A percentile compares a stretch with the other conserved stretches of the same genome.
These are phyloP conservation scores for Fusarium agapanthi DNA, from an alignment of 2,329 filamentous ascomycete genomes.

Conservation along the genomic window DNA sequence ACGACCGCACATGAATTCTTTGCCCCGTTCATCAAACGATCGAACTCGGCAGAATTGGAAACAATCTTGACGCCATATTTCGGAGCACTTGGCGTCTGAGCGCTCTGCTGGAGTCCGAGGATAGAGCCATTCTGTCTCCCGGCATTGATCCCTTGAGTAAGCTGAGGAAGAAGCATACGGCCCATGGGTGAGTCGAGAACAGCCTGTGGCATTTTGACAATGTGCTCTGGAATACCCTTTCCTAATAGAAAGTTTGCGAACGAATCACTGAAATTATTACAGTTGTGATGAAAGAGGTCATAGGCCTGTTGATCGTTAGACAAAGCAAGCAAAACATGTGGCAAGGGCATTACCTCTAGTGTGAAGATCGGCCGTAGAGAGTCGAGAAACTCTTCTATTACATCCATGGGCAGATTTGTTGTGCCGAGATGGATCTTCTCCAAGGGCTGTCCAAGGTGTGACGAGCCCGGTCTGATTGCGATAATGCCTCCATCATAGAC, in stretches of 20 bases:
- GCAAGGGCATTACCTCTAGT: constrained; percentile 64
- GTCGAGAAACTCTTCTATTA: constrained; percentile 87
- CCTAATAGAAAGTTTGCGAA: constrained; percentile 90
- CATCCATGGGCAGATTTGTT: constrained; percentile 80
- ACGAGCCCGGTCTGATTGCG: constrained; percentile 79
- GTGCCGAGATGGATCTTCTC: constrained; percentile 77
- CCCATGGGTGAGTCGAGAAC: constrained; percentile 90
- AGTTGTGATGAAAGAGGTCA: constrained; percentile 90
- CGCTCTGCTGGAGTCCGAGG: constrained; percentile 59
- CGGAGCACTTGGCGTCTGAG: constrained; percentile 36
- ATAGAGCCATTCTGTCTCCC: constrained; percentile 60
- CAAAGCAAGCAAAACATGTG: not conserved
- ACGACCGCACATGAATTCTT: constrained; percentile 77
- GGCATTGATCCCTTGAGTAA: constrained; percentile 61
- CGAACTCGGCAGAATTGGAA: constrained; percentile 53
- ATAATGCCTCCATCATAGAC: constrained; percentile 90
- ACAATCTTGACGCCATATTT: constrained; percentile 65
- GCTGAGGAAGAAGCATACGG: constrained; percentile 82
- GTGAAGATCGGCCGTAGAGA: constrained; percentile 86
- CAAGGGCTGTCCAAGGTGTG: constrained; percentile 87
- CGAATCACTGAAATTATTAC: constrained; percentile 97
- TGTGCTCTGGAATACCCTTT: constrained; percentile 86
- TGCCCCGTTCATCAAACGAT: constrained; percentile 61
- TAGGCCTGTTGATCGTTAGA: constrained; percentile 68
- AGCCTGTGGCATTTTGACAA: constrained; percentile 82